Conservation (phyloP, 352 stramenopile genomes). For the Saprolegnia diclina region DNA sequence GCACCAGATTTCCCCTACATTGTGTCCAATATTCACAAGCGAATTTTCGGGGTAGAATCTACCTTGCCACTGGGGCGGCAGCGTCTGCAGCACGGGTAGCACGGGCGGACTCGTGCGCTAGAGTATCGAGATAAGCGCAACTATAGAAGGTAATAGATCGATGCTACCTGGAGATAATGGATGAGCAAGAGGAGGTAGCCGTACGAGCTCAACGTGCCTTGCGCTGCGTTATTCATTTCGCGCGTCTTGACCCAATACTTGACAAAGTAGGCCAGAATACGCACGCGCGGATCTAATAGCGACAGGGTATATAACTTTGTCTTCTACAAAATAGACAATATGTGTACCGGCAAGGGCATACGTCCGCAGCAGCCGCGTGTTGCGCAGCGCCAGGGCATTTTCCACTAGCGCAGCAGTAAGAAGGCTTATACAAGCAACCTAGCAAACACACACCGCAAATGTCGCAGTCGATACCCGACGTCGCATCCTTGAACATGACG, state of each 20-base stretch:
- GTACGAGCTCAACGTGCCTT: conserved; percentile 79
- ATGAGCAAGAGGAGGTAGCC: conserved; percentile 82
- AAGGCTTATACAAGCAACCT: conserved; percentile 32
- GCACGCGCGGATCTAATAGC: conserved; percentile 51
- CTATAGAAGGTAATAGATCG: neutral
- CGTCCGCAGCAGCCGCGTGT: conserved; percentile 92
- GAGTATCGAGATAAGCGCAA: neutral
- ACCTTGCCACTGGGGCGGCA: conserved; percentile 52
- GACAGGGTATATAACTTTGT: neutral
- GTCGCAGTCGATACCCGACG: conserved; percentile 65
- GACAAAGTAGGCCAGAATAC: conserved; percentile 68
- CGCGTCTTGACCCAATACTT: conserved; percentile 79
- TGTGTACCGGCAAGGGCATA: conserved; percentile 71
- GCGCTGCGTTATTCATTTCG: conserved; percentile 76
- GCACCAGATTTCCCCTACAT: conserved; percentile 18
- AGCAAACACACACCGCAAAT: conserved; percentile 35
- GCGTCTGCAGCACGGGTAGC: conserved; percentile 63
- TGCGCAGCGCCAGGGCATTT: conserved; percentile 95
- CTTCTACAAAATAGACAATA: neutral
- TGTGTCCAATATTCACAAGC: neutral
- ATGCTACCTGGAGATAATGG: conserved; percentile 58
- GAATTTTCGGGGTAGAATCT: conserved; percentile 7
- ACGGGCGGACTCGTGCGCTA: conserved; percentile 54
- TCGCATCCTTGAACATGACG: conserved; percentile 92
- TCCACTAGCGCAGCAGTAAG: conserved; percentile 93